A percentile compares a stretch with the other conserved stretches of the same genome.
phyloP scores from a whole-genome alignment of 495 filamentous ascomycete genomes.

The Aspergillus campestris region DNA sequence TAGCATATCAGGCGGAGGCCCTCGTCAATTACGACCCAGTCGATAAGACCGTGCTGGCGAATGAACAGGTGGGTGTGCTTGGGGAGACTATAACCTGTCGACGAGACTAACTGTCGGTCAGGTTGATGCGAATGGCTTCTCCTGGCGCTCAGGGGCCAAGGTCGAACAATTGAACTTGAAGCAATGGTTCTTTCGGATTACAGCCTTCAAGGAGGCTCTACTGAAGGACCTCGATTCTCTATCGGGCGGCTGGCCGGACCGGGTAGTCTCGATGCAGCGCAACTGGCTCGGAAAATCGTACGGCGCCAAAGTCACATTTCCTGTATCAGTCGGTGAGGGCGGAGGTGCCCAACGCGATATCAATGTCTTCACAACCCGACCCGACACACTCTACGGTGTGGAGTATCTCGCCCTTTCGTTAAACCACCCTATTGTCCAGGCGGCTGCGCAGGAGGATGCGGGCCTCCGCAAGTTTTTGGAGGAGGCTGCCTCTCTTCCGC shows the following conservation, averaged over 20 bases:
- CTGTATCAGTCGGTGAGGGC: conserved; percentile 33
- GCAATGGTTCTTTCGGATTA: conserved; percentile 88
- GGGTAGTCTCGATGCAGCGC: conserved; percentile 73
- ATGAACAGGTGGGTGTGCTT: conserved; percentile 55
- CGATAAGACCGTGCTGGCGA: conserved; percentile 82
- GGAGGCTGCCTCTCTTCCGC: conserved; percentile 48
- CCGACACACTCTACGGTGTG: conserved; percentile 76
- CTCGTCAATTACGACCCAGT: conserved; percentile 86
- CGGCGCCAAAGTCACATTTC: conserved; percentile 66
- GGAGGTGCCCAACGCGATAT: conserved; percentile 31
- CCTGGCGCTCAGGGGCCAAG: conserved; percentile 81
- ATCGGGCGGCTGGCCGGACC: conserved; percentile 64
- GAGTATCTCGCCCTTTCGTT: conserved; percentile 76
- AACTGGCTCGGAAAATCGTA: conserved; percentile 81
- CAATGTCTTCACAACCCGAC: conserved; percentile 75
- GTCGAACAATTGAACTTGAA: conserved; percentile 72
- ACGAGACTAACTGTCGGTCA: conserved; percentile 9
- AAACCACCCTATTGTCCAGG: conserved; percentile 60
- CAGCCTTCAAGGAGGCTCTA: conserved; percentile 64
- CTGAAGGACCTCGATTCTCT: conserved; percentile 63
- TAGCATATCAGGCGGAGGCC: conserved; percentile 73
- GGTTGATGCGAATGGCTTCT: conserved; percentile 72
- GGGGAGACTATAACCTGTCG: not conserved
- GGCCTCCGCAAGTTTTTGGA: conserved; percentile 60
- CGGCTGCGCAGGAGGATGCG: conserved; percentile 48